These are phyloP conservation scores for Goffeauzyma gilvescens DNA, from an alignment of 768 basidiomycete genomes.

Conservation along the genomic window DNA sequence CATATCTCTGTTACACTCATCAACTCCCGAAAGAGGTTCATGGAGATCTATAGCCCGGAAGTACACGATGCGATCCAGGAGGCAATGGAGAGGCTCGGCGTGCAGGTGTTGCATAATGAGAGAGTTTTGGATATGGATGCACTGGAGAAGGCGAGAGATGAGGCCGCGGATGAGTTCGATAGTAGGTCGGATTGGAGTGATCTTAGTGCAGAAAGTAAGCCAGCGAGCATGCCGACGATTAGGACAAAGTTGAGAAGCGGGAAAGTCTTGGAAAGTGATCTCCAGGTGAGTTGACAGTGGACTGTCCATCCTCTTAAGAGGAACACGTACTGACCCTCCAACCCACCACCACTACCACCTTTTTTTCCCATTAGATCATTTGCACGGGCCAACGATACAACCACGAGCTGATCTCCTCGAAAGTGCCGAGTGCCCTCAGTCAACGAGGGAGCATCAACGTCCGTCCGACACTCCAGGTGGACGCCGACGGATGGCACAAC, in stretches of 20 bases:
- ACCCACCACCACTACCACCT: too few species aligned
- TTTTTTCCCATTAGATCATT: conserved; percentile 12
- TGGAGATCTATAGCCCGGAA: conserved; percentile 29
- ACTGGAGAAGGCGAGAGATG: conserved; percentile 13
- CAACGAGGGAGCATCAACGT: conserved; percentile 20
- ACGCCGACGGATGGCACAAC: conserved; percentile 8
- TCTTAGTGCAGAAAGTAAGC: conserved; percentile 2
- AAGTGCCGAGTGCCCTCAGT: conserved; percentile 3
- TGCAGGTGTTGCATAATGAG: conserved; percentile 23
- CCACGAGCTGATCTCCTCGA: conserved; percentile 16
- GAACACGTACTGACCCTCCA: too few species aligned
- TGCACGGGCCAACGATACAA: conserved; percentile 32
- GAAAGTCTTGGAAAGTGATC: conserved; percentile 22
- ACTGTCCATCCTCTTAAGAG: too few species aligned
- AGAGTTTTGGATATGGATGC: conserved; percentile 11
- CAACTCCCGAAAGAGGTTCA: conserved; percentile 30
- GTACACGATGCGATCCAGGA: conserved; percentile 27
- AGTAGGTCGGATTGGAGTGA: neutral
- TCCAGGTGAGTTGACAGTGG: conserved; percentile 14
- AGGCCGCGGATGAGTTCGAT: too few species aligned
- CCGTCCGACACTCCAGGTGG: conserved; percentile 5
- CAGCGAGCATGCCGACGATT: too few species aligned
- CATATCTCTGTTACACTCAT: conserved; percentile 31
- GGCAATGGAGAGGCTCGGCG: conserved; percentile 17
- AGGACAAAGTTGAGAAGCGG: conserved; percentile 20